A percentile compares a stretch with the other conserved stretches of the same genome.
Evolutionary conservation across 306 rosid species (phyloP).

Genomic region (Corylus heterophylla): DNA sequence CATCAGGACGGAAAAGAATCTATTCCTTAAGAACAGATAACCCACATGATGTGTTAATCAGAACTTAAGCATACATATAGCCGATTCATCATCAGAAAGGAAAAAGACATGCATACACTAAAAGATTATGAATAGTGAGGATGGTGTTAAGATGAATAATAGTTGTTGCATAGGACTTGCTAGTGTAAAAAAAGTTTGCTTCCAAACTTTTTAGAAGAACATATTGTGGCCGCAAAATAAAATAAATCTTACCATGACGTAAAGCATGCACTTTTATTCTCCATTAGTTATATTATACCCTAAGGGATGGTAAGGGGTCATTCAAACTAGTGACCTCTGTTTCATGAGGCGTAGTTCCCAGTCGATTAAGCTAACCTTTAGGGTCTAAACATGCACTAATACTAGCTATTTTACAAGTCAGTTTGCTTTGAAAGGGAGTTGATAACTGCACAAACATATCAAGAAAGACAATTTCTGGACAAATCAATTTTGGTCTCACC

Average conservation of each 20-base stretch:
- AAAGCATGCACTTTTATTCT: no score
- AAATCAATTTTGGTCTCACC: not conserved
- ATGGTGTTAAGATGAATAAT: not conserved
- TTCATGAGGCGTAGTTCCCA: no score
- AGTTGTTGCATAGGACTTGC: not conserved
- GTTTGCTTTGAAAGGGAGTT: not conserved
- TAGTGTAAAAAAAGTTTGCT: not conserved
- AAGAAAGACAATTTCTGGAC: not conserved
- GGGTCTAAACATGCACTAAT: not conserved
- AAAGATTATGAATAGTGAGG: not conserved
- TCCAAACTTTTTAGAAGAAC: not conserved
- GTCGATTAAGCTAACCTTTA: no score
- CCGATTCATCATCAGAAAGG: not conserved
- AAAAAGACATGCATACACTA: not conserved
- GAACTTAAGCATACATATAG: no score
- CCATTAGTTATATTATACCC: no score
- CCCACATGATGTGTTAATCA: not conserved
- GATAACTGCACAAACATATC: not conserved
- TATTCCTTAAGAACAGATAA: not conserved
- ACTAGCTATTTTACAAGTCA: not conserved
- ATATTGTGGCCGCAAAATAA: not conserved
- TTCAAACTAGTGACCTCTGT: no score
- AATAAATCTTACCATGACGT: no score
- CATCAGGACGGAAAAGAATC: slow-evolving; percentile 1
- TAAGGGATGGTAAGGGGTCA: no score